These are phyloP conservation scores for Aotearoamyces nothofagi DNA, from an alignment of 2,329 filamentous ascomycete genomes.

Conservation along the genomic window DNA sequence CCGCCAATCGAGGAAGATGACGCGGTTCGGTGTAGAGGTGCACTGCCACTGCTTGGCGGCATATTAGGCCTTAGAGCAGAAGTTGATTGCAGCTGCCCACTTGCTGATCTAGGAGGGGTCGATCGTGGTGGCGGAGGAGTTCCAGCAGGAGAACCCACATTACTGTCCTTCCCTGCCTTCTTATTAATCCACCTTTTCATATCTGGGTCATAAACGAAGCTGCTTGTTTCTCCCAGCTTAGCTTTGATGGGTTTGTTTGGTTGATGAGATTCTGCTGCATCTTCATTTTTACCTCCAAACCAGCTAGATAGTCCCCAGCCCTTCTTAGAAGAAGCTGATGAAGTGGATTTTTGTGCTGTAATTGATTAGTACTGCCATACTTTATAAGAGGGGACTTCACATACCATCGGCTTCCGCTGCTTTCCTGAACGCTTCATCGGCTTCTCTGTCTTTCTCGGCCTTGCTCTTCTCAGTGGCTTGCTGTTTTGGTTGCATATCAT, in stretches of 20 bases:
- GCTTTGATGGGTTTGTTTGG: constrained; percentile 64
- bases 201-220: constrained; percentile 90
- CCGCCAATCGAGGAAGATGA: neutral
- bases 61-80: neutral
- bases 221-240: constrained; percentile 86
- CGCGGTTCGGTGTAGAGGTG: neutral
- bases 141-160: constrained; percentile 39
- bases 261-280: constrained; percentile 18
- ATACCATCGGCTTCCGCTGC: constrained; percentile 64
- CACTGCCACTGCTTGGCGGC: constrained; percentile 1
- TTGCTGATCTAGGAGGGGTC: constrained; percentile 23
- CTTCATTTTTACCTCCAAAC: constrained; percentile 63
- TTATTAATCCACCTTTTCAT: constrained; percentile 98
- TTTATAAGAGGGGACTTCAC: constrained; percentile 13
- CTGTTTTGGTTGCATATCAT: constrained; percentile 39
- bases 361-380: constrained; percentile 2
- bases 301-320: constrained; percentile 76
- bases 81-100: constrained; percentile 3
- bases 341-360: constrained; percentile 8
- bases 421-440: constrained; percentile 72
- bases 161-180: constrained; percentile 56
- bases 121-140: constrained; percentile 67
- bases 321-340: constrained; percentile 33
- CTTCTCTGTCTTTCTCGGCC: constrained; percentile 58
- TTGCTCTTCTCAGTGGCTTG: constrained; percentile 36